Evolutionary conservation across 2,329 filamentous ascomycete genomes (phyloP).

Genomic region (Diaporthe vexans): DNA sequence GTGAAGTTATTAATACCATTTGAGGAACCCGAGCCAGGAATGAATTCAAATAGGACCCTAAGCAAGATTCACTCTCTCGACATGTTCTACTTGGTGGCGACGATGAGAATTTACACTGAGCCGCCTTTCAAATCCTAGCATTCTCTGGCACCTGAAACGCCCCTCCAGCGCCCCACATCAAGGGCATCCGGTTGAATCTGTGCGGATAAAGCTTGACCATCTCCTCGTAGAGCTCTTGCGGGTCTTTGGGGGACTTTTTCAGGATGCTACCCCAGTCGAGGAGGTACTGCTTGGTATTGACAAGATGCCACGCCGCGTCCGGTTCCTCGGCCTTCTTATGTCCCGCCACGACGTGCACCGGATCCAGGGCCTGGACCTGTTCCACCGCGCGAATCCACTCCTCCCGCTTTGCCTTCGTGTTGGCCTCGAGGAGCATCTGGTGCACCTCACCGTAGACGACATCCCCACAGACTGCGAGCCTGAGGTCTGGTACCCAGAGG

Average conservation of each 20-base stretch:
- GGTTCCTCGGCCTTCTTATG: slow-evolving; percentile 13
- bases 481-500: slow-evolving; percentile 4
- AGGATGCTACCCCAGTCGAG: not conserved
- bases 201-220: slow-evolving; percentile 16
- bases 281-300: not conserved
- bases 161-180: not conserved
- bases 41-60: too few relatives aligned
- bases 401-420: slow-evolving; percentile 6
- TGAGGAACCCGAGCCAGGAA: too few relatives aligned
- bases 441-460: slow-evolving; percentile 21
- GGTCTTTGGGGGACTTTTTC: not conserved
- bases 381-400: slow-evolving; percentile 13
- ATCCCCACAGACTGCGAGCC: slow-evolving; percentile 4
- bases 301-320: not conserved
- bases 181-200: not conserved
- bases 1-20: not conserved
- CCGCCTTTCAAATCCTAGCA: not conserved
- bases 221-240: slow-evolving; percentile 4
- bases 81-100: too few relatives aligned
- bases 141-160: slow-evolving; percentile 3
- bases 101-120: not conserved
- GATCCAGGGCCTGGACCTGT: slow-evolving; percentile 9
- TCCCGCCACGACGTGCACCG: not conserved
- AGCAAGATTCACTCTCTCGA: not conserved
- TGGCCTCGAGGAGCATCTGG: slow-evolving; percentile 5